Percentiles rank a stretch among this genome's conserved stretches.
These are phyloP conservation scores for Taphrina confusa DNA, from an alignment of 1,139 yeast species.

Conservation along the genomic window DNA sequence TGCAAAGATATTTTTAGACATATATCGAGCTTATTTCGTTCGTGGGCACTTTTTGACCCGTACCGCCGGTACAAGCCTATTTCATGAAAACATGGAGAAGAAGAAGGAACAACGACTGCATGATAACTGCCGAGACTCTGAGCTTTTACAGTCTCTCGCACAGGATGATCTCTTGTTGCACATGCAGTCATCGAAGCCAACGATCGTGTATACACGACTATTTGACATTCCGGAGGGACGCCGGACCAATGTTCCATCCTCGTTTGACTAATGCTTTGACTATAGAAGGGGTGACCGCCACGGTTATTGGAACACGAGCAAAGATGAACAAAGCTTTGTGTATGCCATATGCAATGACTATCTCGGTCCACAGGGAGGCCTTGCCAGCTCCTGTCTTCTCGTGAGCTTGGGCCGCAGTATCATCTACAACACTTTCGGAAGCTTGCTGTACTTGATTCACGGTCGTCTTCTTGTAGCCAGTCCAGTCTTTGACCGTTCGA, in stretches of 20 bases:
- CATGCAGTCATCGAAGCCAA: too few relatives aligned
- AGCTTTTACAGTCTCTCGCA: too few relatives aligned
- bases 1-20: too few relatives aligned
- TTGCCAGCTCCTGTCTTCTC: conserved; percentile 18
- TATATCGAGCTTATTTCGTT: too few relatives aligned
- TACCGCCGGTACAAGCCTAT: too few relatives aligned
- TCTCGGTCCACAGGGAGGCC: conserved; percentile 55
- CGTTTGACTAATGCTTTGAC: conserved; percentile 49
- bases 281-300: conserved; percentile 84
- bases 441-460: conserved; percentile 22
- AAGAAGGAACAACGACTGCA: too few relatives aligned
- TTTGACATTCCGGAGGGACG: conserved; percentile 3
- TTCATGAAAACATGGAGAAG: too few relatives aligned
- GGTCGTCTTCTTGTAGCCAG: conserved; percentile 42
- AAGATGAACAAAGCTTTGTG: conserved; percentile 80
- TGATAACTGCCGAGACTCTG: too few relatives aligned
- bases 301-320: conserved; percentile 82
- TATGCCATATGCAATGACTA: conserved; percentile 86
- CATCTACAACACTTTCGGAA: conserved; percentile 42
- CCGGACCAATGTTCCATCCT: conserved; percentile 32
- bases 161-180: too few relatives aligned
- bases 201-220: too few relatives aligned
- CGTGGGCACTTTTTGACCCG: too few relatives aligned
- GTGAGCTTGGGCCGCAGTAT: conserved; percentile 19
- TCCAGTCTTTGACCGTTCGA: conserved; percentile 50